These are phyloP conservation scores for Xylaria cubensis DNA, from an alignment of 495 filamentous ascomycete species.

Conservation along the genomic window DNA sequence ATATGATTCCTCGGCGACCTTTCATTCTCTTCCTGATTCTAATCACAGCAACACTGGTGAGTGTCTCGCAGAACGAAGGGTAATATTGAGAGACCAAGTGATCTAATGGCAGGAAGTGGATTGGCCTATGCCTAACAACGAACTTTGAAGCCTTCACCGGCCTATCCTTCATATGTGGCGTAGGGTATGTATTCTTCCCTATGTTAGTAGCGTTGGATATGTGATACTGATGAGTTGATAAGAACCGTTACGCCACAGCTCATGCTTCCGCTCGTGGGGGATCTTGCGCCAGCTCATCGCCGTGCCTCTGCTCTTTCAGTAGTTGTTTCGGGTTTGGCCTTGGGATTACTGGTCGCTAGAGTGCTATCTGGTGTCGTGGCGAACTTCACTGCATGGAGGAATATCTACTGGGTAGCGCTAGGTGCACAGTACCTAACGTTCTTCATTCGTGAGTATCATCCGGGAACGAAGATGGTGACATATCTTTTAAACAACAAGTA, in stretches of 20 bases:
- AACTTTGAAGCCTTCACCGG: conserved; percentile 67
- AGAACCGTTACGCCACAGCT: conserved; percentile 81
- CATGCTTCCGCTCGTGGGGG: conserved; percentile 79
- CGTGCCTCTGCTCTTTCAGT: conserved; percentile 71
- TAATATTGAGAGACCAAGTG: not conserved
- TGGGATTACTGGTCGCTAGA: conserved; percentile 74
- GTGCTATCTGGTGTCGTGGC: conserved; percentile 76
- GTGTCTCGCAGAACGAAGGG: conserved; percentile 12
- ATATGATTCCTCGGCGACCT: conserved; percentile 69
- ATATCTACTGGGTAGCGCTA: conserved; percentile 78
- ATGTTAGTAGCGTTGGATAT: not conserved
- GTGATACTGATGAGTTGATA: conserved; percentile 14
- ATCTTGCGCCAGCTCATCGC: conserved; percentile 69
- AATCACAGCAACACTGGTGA: conserved; percentile 70
- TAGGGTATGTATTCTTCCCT: conserved; percentile 42
- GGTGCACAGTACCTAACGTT: conserved; percentile 73
- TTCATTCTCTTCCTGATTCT: conserved; percentile 71
- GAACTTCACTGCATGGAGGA: conserved; percentile 71
- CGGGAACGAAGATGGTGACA: not conserved
- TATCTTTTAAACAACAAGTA: not conserved
- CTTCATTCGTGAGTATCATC: conserved; percentile 44
- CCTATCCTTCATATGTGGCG: conserved; percentile 68
- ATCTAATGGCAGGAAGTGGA: conserved; percentile 47
- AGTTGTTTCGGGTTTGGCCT: conserved; percentile 71
- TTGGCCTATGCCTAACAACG: conserved; percentile 72